phyloP scores from a whole-genome alignment of 2,329 filamentous ascomycete genomes.

The Monosporascus sp. region DNA sequence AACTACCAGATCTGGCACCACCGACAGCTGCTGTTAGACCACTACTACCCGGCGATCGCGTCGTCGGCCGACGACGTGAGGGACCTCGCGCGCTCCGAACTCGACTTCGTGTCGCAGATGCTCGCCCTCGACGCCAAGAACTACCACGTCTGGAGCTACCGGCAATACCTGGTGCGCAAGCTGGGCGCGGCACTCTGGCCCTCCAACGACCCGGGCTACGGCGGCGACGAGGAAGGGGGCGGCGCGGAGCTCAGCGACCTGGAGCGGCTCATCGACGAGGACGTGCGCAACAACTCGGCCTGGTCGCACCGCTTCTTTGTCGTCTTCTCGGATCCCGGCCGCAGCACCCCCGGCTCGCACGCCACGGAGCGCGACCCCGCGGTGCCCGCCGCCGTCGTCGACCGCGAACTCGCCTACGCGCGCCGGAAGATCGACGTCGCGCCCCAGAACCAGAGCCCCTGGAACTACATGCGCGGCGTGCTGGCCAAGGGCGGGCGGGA shows the following conservation, averaged over 20 bases:
- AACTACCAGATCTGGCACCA: conserved; percentile 98
- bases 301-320: conserved; percentile 97
- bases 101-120: conserved; percentile 72
- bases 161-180: conserved; percentile 63
- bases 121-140: conserved; percentile 87
- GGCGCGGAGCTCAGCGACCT: conserved; percentile 62
- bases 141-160: conserved; percentile 97
- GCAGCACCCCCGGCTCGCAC: conserved; percentile 39
- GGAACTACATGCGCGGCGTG: conserved; percentile 84
- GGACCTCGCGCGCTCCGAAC: conserved; percentile 59
- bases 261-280: conserved; percentile 66
- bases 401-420: conserved; percentile 71
- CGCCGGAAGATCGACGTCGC: conserved; percentile 69
- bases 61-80: conserved; percentile 50
- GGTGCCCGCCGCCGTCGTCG: conserved; percentile 58
- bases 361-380: conserved; percentile 48
- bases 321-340: conserved; percentile 63
- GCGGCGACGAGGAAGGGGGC: conserved; percentile 15
- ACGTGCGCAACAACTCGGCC: conserved; percentile 92
- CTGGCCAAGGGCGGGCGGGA: conserved; percentile 58
- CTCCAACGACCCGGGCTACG: conserved; percentile 43
- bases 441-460: conserved; percentile 90
- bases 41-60: conserved; percentile 54
- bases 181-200: conserved; percentile 57
- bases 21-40: conserved; percentile 59